Base-by-base conservation (phyloP, 2,329 filamentous ascomycete species). In the Aspergillus pseudoglaucus region DNA sequence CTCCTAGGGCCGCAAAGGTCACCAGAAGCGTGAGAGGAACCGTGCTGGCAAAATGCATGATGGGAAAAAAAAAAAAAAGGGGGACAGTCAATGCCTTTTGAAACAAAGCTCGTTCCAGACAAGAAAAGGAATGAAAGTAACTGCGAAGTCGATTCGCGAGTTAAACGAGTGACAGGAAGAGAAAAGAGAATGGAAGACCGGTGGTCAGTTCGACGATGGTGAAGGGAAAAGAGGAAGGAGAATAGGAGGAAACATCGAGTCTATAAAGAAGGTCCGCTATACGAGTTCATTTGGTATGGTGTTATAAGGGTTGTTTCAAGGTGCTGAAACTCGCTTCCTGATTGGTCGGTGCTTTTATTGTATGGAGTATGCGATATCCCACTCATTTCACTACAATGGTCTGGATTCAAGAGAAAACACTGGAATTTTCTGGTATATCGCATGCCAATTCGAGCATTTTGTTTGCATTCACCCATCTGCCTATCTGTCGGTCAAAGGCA, bases 111-210 rank as follows among this genome's bases (percentile, higher is more conserved):
- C n/a, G 14, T 30, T 30, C 25, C 25, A 30, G 25, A 38, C 18
- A 15, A 38, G 18, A 48, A 49, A 51, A 50, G 51, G 47, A 49
- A 47, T 45, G 47, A 45, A 50, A 30, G 25, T 30, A 30, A 30
- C 35, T 50, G 59, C 65, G 63, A 68, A 68, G 55, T 69, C 66
- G 57, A 69, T 66, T 65, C 66, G 65, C 63, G 54, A 23, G 50
- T 15, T 10, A 41, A 49, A 51, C 30, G 37, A 48, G 44, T 18
- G 42, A 45, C 39, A 52, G 42, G 32, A 51, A 46, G 39, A 23
- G 23, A 38, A 18, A 38, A 38, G 18, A 12, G 35, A 27, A 35
- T 42, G 37, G 41, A 30, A 30, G 4, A 41, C 33, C 50, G 51
- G 53, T 55, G 51, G 49, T 57, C 48, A 46, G 50, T 50, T 48